A percentile compares a stretch with the other conserved stretches of the same genome.
Conservation (phyloP, 192 early-diverging fungal species). For the Anaeromyces robustus region DNA sequence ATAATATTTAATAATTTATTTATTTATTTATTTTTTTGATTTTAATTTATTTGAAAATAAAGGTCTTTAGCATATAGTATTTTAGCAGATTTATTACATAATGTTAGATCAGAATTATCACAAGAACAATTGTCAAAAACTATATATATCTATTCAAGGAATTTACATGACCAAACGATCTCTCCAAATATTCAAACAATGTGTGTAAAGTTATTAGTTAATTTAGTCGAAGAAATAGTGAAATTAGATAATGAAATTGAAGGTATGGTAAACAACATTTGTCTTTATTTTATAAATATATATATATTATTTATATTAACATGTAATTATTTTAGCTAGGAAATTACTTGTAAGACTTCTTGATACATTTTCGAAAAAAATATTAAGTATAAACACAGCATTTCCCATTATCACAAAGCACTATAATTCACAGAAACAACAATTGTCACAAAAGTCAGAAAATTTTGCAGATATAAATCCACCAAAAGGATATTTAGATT, state of each 20-base stretch:
- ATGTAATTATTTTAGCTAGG: constrained; percentile 35
- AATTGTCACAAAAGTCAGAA: not conserved
- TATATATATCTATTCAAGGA: constrained; percentile 80
- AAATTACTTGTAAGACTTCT: constrained; percentile 64
- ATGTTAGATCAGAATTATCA: constrained; percentile 74
- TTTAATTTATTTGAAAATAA: too few species aligned
- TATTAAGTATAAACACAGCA: constrained; percentile 44
- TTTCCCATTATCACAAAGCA: constrained; percentile 45
- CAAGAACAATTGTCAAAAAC: constrained; percentile 62
- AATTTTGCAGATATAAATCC: constrained; percentile 7
- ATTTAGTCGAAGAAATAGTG: constrained; percentile 75
- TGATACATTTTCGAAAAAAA: constrained; percentile 68
- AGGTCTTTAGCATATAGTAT: constrained; percentile 86
- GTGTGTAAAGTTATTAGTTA: constrained; percentile 85
- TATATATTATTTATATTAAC: too few species aligned
- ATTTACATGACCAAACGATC: constrained; percentile 83
- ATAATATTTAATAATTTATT: not conserved
- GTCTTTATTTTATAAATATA: too few species aligned
- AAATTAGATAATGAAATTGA: constrained; percentile 38
- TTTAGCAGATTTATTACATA: constrained; percentile 89
- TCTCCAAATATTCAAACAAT: constrained; percentile 88
- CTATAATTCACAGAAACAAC: constrained; percentile 28
- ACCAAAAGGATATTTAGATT: constrained; percentile 31
- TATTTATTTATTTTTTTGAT: too few species aligned
- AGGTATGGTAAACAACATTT: too few species aligned